Base-by-base conservation (phyloP, 2,329 filamentous ascomycete species). In the Aspergillus luchuensis region DNA sequence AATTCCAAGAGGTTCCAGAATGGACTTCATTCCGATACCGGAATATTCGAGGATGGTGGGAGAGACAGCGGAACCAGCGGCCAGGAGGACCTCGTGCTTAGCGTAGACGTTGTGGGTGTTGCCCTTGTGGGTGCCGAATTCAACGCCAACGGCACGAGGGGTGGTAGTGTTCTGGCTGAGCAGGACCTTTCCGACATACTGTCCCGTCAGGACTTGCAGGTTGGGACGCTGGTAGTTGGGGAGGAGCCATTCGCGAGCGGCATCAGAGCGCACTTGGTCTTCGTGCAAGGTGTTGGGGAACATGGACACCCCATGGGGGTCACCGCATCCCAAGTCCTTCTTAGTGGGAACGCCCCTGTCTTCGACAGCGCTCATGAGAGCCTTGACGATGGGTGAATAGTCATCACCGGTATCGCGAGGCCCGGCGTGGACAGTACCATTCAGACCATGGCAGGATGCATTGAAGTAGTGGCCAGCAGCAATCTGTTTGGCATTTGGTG, bases 221-320 rank as follows among this genome's bases (percentile, higher is more conserved):
- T 68, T 68, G 0, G 19, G 36, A 0, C 68, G 63, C 28, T 65
- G 33, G 52, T 69, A 68, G 60, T 67, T 67, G 2, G 71, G 71
- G 13, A 70, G 57, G 5, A 72, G 66, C 67, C 66, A 73, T 30
- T 67, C 64, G 3, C 71, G 68, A n/a, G 66, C 71, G 36, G 70
- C 66, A 55, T 73, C 71, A 2, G 69, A 61, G 8, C 71, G 70
- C 33, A 58, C 62, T 41, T 72, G 70, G 30, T 68, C 51, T 19
- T 68, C 63, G n/a, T 66, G 50, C 8, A 73, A 21, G 36, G 59
- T 61, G 56, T 74, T 74, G 2, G 41, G 60, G 30, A 74, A 58
- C 71, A 74, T 73, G 8, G 71, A 74, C 15, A 72, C 69, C 43
- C 71, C 70, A 11, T 63, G 69, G 17, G 71, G 71, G 25, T 67